phyloP scores from a whole-genome alignment of 2,329 filamentous ascomycete genomes.

The Diaporthe vaccinii region DNA sequence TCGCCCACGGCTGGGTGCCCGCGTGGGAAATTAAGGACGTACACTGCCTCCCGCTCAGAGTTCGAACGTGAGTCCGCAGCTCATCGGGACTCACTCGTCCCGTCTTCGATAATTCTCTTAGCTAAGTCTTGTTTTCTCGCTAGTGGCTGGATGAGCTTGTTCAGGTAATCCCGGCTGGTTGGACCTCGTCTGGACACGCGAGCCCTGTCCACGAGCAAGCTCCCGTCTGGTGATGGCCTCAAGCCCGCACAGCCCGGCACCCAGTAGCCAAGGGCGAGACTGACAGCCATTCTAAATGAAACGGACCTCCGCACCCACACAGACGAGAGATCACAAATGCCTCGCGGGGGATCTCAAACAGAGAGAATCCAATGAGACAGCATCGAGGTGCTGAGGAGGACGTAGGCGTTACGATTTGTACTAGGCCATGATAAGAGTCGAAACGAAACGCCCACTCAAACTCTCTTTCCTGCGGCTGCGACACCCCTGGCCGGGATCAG shows the following conservation, averaged over 20 bases:
- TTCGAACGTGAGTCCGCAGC: conserved; percentile 25
- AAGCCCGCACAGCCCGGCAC: neutral
- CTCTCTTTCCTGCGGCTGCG: conserved; percentile 14
- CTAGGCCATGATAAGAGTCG: conserved; percentile 22
- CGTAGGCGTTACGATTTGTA: conserved; percentile 25
- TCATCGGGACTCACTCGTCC: conserved; percentile 10
- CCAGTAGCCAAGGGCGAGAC: neutral
- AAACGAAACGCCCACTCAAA: conserved; percentile 32
- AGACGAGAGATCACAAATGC: conserved; percentile 6
- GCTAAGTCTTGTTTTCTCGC: neutral
- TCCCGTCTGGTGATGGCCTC: conserved; percentile 2
- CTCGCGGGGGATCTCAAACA: conserved; percentile 16
- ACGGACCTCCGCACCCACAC: conserved; percentile 17
- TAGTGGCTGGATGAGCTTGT: neutral
- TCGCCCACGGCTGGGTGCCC: neutral
- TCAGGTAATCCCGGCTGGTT: neutral
- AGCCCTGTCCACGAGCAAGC: neutral
- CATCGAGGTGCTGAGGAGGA: neutral
- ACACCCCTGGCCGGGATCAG: conserved; percentile 25
- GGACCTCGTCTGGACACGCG: neutral
- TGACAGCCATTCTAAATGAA: conserved; percentile 25
- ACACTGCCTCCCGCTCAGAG: conserved; percentile 22
- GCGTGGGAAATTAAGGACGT: conserved; percentile 8
- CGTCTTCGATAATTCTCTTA: conserved; percentile 29
- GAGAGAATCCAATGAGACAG: conserved; percentile 1